These are phyloP conservation scores for Psidium guajava DNA, from an alignment of 345 rosid species.

Conservation along the genomic window DNA sequence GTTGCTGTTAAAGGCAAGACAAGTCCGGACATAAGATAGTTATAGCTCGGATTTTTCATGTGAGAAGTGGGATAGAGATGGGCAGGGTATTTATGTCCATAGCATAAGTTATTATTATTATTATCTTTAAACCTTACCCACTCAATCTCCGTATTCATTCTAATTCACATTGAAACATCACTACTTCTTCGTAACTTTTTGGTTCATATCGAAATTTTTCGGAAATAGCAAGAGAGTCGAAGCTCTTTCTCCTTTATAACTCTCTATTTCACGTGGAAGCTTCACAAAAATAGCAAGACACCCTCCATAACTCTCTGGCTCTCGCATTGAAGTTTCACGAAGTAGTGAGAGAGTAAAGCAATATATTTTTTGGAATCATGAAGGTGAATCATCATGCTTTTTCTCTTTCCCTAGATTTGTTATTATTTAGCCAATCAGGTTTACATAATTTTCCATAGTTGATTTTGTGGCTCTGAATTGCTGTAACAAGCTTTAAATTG, in stretches of 20 bases:
- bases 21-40: neutral
- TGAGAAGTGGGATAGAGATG: fast-evolving
- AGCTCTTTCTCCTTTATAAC: neutral
- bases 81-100: neutral
- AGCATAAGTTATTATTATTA: neutral
- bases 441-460: neutral
- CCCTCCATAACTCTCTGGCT: no score
- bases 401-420: neutral
- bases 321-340: neutral
- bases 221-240: neutral
- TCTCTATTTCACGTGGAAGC: neutral
- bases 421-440: neutral
- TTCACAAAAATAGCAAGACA: neutral
- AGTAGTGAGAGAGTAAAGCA: neutral
- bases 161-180: neutral
- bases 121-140: neutral
- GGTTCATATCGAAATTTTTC: neutral
- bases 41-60: neutral
- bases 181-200: neutral
- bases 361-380: neutral
- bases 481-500: neutral
- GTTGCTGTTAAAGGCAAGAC: neutral
- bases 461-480: neutral
- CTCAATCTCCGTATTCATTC: neutral
- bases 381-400: neutral